Conservation (phyloP, 1,284 basidiomycete genomes). For the Meripilus lineatus region DNA sequence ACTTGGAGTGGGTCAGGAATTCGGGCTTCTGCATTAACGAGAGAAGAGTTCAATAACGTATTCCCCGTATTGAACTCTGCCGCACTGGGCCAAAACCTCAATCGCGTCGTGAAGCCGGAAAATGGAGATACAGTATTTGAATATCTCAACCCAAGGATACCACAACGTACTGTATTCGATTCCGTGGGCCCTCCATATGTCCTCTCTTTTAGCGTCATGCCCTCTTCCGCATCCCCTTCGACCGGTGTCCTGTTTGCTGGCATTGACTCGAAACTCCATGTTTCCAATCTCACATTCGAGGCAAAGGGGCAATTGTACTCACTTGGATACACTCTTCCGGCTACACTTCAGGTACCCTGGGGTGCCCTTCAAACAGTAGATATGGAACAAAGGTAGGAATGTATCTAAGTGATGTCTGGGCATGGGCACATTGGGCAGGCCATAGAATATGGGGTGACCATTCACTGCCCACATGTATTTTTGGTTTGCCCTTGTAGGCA, state of each 20-base stretch:
- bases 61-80: slow-evolving; percentile 24
- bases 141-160: slow-evolving; percentile 11
- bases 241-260: slow-evolving; percentile 32
- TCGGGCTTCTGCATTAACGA: slow-evolving; percentile 20
- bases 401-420: too few relatives aligned
- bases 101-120: slow-evolving; percentile 19
- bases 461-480: too few relatives aligned
- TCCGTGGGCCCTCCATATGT: slow-evolving; percentile 43
- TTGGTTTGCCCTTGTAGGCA: too few relatives aligned
- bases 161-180: slow-evolving; percentile 26
- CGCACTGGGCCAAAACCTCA: slow-evolving; percentile 27
- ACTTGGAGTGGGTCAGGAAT: slow-evolving; percentile 23
- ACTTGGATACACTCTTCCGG: slow-evolving; percentile 28
- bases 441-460: too few relatives aligned
- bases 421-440: too few relatives aligned
- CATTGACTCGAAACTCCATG: slow-evolving; percentile 31
- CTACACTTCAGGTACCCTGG: too few relatives aligned
- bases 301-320: slow-evolving; percentile 34
- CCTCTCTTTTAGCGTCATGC: slow-evolving; percentile 32
- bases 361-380: too few relatives aligned
- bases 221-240: slow-evolving; percentile 12
- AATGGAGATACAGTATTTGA: slow-evolving; percentile 18
- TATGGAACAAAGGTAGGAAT: too few relatives aligned
- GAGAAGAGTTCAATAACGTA: slow-evolving; percentile 19
- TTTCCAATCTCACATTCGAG: slow-evolving; percentile 35